phyloP scores from a whole-genome alignment of 306 rosid genomes.

The Biancaea sappan region DNA sequence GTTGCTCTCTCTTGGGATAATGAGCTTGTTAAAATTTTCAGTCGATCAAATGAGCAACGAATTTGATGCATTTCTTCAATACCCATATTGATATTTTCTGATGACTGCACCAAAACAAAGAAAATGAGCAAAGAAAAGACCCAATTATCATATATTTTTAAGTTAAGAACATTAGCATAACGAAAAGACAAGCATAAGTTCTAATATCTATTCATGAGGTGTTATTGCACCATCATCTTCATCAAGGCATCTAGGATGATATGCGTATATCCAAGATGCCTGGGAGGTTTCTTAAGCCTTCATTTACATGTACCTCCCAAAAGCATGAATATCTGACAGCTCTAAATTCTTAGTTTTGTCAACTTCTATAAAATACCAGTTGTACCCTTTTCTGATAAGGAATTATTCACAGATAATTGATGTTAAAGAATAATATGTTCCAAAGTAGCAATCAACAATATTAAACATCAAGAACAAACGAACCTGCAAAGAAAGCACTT shows the following conservation, averaged over 20 bases:
- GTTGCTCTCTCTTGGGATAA: conserved; percentile 5
- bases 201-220: background rate
- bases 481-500: conserved; percentile 58
- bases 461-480: conserved; percentile 28
- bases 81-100: conserved; percentile 37
- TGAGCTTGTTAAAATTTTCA: conserved; percentile 39
- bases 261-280: background rate
- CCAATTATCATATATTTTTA: background rate
- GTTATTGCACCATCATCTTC: background rate
- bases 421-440: conserved; percentile 11
- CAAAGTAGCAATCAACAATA: conserved; percentile 14
- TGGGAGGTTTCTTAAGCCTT: background rate
- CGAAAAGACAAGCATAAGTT: conserved; percentile 14
- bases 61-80: conserved; percentile 61
- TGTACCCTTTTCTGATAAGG: background rate
- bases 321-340: background rate
- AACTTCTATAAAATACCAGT: background rate
- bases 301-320: background rate
- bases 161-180: conserved; percentile 3
- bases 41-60: conserved; percentile 40
- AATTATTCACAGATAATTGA: conserved; percentile 19
- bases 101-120: conserved; percentile 50
- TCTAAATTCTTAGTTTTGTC: background rate
- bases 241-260: background rate
- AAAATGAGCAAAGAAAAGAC: background rate